Evolutionary conservation across 2,329 filamentous ascomycete genomes (phyloP), one percentile per base, ranked within the genome.

Genomic region (Fusarium fracticaudum): DNA sequence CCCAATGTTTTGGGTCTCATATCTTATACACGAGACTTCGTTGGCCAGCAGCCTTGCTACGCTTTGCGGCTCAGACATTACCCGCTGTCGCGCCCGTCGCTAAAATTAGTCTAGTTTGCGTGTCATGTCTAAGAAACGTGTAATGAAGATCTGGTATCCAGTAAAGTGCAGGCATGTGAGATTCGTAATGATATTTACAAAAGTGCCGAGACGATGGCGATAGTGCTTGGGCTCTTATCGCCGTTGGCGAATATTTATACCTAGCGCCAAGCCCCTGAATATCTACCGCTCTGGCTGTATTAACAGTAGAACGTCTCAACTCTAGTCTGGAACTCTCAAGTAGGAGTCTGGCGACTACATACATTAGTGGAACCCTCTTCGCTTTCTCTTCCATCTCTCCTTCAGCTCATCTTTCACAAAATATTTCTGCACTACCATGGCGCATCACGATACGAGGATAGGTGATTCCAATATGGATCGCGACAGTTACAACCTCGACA

Each of bases 61-160:
- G 7, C 40, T 26, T 14, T 57, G 59, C 40, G 53, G 66, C 67
- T 70, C 60, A 70, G 50, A 33, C 43, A 10, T 51, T 70, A 53
- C 64, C 64, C 59, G 45, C 6, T 55, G 35, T 55, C 51, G 50
- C 40, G 20, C 37, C 44, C 45, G 44, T 31, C 29, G 24, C 51
- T 55, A 33, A 45, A 59, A 50, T 50, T 59, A 59, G 55, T 59
- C 55, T 40, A 45, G 66, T 68, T 70, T 70, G 66, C 67, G 67
- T 70, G 66, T 70, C 47, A 45, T 50, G 55, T 48, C 41, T 7
- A 26, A 37, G 51, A 45, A 47, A 15, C 41, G 51, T 31, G 33
- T 41, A 64, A 59, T 70, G 67, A 70, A 70, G 66, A 70, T 70
- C 66, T 15, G 17, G 41, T 68, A 17, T 37, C 24, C 37, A 54